These are phyloP conservation scores for Ceriops decandra DNA, from an alignment of 345 rosid genomes.

Conservation along the genomic window DNA sequence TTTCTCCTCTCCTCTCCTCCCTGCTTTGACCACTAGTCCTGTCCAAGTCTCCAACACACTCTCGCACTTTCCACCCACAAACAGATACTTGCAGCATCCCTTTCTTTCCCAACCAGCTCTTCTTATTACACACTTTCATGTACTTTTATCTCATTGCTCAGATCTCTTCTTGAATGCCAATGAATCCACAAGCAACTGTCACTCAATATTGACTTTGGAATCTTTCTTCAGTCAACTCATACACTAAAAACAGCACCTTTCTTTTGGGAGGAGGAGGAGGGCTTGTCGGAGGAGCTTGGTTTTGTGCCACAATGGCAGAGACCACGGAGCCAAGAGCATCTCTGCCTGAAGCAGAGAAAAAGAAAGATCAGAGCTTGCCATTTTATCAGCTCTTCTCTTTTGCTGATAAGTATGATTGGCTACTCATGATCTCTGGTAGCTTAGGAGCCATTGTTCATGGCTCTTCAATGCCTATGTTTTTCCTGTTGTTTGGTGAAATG, in stretches of 20 bases:
- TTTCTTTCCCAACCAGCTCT: conserved; percentile 61
- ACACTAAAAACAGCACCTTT: background rate
- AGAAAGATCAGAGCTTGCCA: conserved; percentile 92
- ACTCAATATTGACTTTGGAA: background rate
- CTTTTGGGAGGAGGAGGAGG: background rate
- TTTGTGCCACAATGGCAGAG: conserved; percentile 54
- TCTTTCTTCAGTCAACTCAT: background rate
- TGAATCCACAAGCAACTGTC: conserved; percentile 2
- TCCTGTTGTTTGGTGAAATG: conserved; percentile 94
- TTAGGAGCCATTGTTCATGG: conserved; percentile 88
- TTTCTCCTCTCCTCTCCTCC: background rate
- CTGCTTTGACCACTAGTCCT: conserved; percentile 41
- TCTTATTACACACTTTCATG: background rate
- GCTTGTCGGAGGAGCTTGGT: background rate
- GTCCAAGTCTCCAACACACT: conserved; percentile 22
- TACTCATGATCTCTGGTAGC: conserved; percentile 74
- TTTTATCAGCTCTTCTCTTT: conserved; percentile 87
- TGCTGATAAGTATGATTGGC: conserved; percentile 81
- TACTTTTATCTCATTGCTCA: conserved; percentile 2
- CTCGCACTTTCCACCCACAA: background rate
- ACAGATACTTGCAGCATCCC: conserved; percentile 32
- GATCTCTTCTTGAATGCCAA: conserved; percentile 27
- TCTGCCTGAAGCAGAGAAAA: conserved; percentile 85
- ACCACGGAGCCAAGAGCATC: conserved; percentile 47
- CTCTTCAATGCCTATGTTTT: conserved; percentile 95